A percentile compares a stretch with the other conserved stretches of the same genome.
Evolutionary conservation across 371 early-diverging fungal species (phyloP).

Genomic region (Syncephalastrum sp.): DNA sequence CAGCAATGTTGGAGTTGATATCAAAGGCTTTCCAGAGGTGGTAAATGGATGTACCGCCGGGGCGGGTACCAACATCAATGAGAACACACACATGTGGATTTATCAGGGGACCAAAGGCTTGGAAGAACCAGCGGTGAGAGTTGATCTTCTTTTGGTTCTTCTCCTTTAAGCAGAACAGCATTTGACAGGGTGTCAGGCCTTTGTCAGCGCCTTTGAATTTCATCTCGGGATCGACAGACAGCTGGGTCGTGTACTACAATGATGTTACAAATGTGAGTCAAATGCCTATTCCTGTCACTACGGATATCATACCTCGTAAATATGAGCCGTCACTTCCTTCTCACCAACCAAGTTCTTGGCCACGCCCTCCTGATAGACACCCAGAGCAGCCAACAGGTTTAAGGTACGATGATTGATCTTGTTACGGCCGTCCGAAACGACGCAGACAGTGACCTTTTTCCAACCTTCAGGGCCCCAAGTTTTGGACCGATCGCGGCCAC

Average conservation of each 20-base stretch:
- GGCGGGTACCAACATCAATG: constrained; percentile 94
- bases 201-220: constrained; percentile 74
- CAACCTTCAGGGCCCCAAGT: constrained; percentile 91
- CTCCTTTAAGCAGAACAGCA: constrained; percentile 93
- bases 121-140: constrained; percentile 97
- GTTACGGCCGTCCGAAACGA: constrained; percentile 72
- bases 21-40: constrained; percentile 94
- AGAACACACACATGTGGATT: constrained; percentile 90
- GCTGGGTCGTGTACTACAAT: constrained; percentile 83
- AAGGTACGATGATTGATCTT: constrained; percentile 68
- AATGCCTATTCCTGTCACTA: neutral
- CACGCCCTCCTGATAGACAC: constrained; percentile 80
- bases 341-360: constrained; percentile 69
- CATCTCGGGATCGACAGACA: constrained; percentile 74
- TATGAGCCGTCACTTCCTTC: constrained; percentile 69
- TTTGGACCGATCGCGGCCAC: constrained; percentile 72
- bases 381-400: constrained; percentile 74
- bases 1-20: constrained; percentile 80
- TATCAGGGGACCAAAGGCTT: constrained; percentile 86
- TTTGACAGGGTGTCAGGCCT: constrained; percentile 85
- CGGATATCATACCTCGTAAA: constrained; percentile 62
- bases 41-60: constrained; percentile 85
- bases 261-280: constrained; percentile 13
- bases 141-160: constrained; percentile 92
- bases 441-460: constrained; percentile 91